Base-by-base conservation (phyloP, 257 asterid species). In the Nicotiana benthamiana region DNA sequence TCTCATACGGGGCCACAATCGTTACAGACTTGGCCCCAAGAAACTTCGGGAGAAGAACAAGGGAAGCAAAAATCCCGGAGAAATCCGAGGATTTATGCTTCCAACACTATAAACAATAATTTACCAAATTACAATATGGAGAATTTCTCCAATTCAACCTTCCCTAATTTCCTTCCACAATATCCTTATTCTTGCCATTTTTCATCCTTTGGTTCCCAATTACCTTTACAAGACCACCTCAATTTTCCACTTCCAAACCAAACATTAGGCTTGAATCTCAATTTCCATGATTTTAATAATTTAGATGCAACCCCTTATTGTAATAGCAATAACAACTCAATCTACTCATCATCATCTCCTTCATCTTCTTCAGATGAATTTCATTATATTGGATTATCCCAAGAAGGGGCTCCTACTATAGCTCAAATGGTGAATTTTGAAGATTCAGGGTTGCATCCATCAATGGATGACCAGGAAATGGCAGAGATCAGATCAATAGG, bases 401-500 rank as follows among this genome's bases (percentile, higher is more conserved):
- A 75, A 22, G 87, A 62, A 28, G 89, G 51, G 4, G 77, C 32
- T 70, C 77, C 77, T 43, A 43, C 8, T 34, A 82, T 77, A 18
- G 76, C 77, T 80, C 84, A 79, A 32, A 82, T 46, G 83, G 81
- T 86, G 17, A 87, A 86, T 20, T 46, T 24, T 34, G 79, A 82
- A 30, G 92, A 89, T 83, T 87, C 83, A 0, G 92, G 89, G 64
- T 62, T 94, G 89, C 97, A 92, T 86, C 89, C 84, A 54, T 89
- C 90, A 12, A 88, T 92, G 95, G 99, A 94, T 82, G 99, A 90
- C n/a, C 85, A 88, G 81, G 97, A 93, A 87, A 89, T 96, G 88
- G 97, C 94, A 10, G 97, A 96, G 90, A 94, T 94, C 66, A 88
- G 94, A 86, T 96, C 99, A 60, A 90, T 93, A 11, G 97, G 99